phyloP scores from a whole-genome alignment of 202 grass and related monocot genomes.

The Brachypodium distachyon region DNA sequence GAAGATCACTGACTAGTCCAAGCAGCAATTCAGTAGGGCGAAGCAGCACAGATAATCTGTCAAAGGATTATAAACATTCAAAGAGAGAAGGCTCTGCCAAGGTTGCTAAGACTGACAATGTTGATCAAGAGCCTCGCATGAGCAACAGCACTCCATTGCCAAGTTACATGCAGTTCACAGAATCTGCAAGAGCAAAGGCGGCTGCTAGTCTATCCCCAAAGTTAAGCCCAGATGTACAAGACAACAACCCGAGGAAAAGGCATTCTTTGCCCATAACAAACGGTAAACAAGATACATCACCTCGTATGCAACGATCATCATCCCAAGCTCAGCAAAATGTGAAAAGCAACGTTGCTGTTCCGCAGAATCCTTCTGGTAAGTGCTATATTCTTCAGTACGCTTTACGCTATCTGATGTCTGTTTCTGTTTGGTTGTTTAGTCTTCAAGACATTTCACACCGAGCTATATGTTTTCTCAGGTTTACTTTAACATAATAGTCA shows the following conservation, averaged over 20 bases:
- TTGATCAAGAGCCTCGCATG: slow-evolving; percentile 67
- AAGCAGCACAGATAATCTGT: slow-evolving; percentile 47
- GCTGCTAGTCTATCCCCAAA: slow-evolving; percentile 60
- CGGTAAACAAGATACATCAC: slow-evolving; percentile 58
- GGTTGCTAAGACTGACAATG: slow-evolving; percentile 30
- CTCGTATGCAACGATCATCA: slow-evolving; percentile 82
- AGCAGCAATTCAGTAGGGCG: slow-evolving; percentile 49
- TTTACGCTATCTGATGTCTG: not conserved
- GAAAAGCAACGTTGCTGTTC: slow-evolving; percentile 42
- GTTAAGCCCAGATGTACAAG: slow-evolving; percentile 72
- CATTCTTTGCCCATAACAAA: slow-evolving; percentile 79
- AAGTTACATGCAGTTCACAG: slow-evolving; percentile 95
- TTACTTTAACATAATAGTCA: not conserved
- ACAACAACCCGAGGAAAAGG: slow-evolving; percentile 66
- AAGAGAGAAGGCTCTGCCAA: slow-evolving; percentile 43
- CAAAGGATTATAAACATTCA: slow-evolving; percentile 43
- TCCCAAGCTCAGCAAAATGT: slow-evolving; percentile 63
- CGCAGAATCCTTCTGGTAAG: slow-evolving; percentile 66
- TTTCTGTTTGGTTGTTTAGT: not conserved
- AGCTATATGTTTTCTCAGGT: not conserved
- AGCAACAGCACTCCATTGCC: slow-evolving; percentile 79
- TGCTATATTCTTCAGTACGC: not conserved
- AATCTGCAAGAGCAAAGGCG: slow-evolving; percentile 87
- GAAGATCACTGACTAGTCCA: slow-evolving; percentile 50
- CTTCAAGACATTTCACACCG: not conserved